Base-by-base conservation (phyloP, 2,329 filamentous ascomycete species). In the Fusarium marasasianum region DNA sequence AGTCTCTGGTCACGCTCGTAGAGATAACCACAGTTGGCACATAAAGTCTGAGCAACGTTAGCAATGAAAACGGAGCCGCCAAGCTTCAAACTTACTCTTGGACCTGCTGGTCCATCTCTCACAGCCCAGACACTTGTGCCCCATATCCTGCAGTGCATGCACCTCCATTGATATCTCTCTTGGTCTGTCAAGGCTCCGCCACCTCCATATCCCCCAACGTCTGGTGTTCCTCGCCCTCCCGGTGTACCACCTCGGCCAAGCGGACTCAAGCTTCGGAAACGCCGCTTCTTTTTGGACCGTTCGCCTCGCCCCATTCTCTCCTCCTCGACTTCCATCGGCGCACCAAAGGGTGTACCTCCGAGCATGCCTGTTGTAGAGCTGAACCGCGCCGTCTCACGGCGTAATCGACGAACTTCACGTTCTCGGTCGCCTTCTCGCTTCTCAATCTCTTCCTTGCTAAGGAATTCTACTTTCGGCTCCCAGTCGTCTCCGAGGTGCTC, bases 371-470 rank as follows among this genome's bases (percentile, higher is more conserved):
- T 89, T 29, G 93, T 96, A 50, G 94, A 96, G 66, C 94, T 96
- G 81, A 98, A 98, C 33, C 95, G 90, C 3, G 96, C 96, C 15
- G 96, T 98, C 82, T 99, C 96, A 80, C 96, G 89, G 63, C 96
- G 90, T 72, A 98, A 84, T 67, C 96, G 89, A 66, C 96, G 89
- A 44, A 98, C 93, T 82, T 98, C 94, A 63, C 96, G 88, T 83
- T 99, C 96, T 47, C 96, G 90, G 80, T 99, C 96, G 58, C 94
- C 94, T 82, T 99, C 96, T 35, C 96, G 91, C 85, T 97, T 97
- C 83, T 99, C 96, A 61, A 99, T 98, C 80, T 99, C 96, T 78
- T 99, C 96, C 77, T 98, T 97, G 44, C 92, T 95, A 5, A 99
- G 84, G 1, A 89, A 87, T 81, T 96, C 94, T 14, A 96, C 87